These are phyloP conservation scores for Rosa persica DNA, from an alignment of 306 rosid species.

Conservation along the genomic window DNA sequence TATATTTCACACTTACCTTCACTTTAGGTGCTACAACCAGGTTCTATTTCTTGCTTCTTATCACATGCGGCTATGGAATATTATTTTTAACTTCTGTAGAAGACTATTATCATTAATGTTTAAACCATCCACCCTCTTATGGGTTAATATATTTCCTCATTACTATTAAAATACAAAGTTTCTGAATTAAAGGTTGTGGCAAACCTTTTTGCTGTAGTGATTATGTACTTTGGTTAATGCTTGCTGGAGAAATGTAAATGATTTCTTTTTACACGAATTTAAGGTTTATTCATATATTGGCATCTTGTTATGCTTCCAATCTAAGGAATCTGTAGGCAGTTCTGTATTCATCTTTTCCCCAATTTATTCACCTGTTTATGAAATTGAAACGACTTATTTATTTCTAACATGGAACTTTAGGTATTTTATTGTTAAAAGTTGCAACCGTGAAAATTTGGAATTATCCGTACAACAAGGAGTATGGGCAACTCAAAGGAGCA, in stretches of 20 bases:
- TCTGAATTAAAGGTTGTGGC: background rate
- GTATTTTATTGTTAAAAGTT: constrained; percentile 99
- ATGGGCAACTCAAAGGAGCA: constrained; percentile 99
- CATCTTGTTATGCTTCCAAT: background rate
- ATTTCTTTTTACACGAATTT: background rate
- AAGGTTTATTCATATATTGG: background rate
- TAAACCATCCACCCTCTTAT: background rate
- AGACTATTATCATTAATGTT: background rate
- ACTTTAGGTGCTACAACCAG: background rate
- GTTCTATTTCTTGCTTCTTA: background rate
- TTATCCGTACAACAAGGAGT: constrained; percentile 99
- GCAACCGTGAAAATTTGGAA: constrained; percentile 99
- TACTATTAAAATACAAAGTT: background rate
- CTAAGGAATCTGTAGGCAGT: background rate
- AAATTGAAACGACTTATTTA: constrained; percentile 36
- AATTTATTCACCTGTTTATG: constrained; percentile 9
- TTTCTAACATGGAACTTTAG: constrained; percentile 58
- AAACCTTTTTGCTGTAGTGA: background rate
- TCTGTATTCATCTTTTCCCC: background rate
- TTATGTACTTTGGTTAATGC: background rate
- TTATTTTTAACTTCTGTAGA: background rate
- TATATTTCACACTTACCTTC: background rate
- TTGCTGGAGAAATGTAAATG: background rate
- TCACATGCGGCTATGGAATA: background rate
- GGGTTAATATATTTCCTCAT: background rate